Percentiles rank a stretch among this genome's conserved stretches.
These are phyloP conservation scores for Lyophyllum shimeji DNA, from an alignment of 768 basidiomycete species.

Conservation along the genomic window DNA sequence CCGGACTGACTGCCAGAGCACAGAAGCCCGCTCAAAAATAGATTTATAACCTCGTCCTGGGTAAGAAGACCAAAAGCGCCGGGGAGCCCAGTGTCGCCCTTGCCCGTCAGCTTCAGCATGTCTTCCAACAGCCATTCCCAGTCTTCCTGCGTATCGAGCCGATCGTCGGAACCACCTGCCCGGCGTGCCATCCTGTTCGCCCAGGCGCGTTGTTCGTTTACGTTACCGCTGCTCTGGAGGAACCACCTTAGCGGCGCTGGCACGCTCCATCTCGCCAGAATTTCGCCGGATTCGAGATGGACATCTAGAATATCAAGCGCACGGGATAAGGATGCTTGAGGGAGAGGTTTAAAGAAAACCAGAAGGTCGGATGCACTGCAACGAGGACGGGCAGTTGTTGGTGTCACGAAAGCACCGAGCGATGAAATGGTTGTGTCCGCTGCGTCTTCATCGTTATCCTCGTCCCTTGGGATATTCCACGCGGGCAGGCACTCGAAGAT, in stretches of 20 bases:
- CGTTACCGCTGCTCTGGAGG: constrained; percentile 69
- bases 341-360: constrained; percentile 80
- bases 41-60: constrained; percentile 68
- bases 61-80: constrained; percentile 82
- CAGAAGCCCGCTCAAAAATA: constrained; percentile 85
- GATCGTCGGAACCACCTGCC: constrained; percentile 54
- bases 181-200: constrained; percentile 84
- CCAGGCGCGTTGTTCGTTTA: constrained; percentile 73
- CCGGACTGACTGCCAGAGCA: constrained; percentile 79
- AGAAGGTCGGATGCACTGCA: constrained; percentile 71
- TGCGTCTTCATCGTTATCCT: constrained; percentile 66
- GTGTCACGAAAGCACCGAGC: constrained; percentile 76
- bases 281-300: constrained; percentile 92
- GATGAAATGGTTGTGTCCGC: constrained; percentile 82
- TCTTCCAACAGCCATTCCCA: constrained; percentile 91
- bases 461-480: constrained; percentile 66
- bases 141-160: constrained; percentile 61
- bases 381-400: constrained; percentile 58
- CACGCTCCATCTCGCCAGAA: constrained; percentile 84
- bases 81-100: constrained; percentile 58
- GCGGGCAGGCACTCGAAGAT: constrained; percentile 97
- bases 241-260: constrained; percentile 89
- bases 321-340: constrained; percentile 70
- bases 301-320: constrained; percentile 91
- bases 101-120: constrained; percentile 78